These are phyloP conservation scores for Nothopassalora personata DNA, from an alignment of 2,329 filamentous ascomycete species.

Conservation along the genomic window DNA sequence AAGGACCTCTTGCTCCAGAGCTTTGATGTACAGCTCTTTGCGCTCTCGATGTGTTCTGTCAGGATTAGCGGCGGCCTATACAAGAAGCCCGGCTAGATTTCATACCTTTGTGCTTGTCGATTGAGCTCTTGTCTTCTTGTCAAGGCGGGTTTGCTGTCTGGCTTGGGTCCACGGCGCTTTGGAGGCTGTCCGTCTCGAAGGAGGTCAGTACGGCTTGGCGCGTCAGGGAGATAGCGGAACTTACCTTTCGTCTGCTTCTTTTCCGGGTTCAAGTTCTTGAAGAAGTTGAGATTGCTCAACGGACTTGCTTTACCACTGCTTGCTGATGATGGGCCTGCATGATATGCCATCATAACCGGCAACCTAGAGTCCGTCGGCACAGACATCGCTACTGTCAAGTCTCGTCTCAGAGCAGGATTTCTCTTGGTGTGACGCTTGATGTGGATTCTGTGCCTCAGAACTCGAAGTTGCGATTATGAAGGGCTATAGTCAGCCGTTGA, in stretches of 20 bases:
- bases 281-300: constrained; percentile 38
- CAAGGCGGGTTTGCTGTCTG: constrained; percentile 89
- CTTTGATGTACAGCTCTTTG: constrained; percentile 93
- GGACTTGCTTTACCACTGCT: constrained; percentile 23
- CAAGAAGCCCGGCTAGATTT: background rate
- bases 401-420: background rate
- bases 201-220: background rate
- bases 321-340: constrained; percentile 10
- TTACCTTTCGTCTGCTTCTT: constrained; percentile 75
- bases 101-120: constrained; percentile 86
- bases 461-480: background rate
- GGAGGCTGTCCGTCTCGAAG: constrained; percentile 70
- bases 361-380: constrained; percentile 4
- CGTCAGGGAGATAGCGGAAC: constrained; percentile 1
- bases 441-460: background rate
- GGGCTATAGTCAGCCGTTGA: background rate
- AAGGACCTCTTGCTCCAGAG: constrained; percentile 84
- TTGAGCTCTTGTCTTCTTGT: constrained; percentile 92
- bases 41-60: constrained; percentile 87
- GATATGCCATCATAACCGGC: constrained; percentile 6
- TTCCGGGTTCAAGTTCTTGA: constrained; percentile 59
- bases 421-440: background rate
- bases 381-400: background rate
- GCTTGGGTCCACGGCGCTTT: constrained; percentile 90
- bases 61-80: constrained; percentile 2